Evolutionary conservation across 2,329 filamentous ascomycete species (phyloP), one percentile per base, ranked within the genome.

Genomic region (Pestalotiopsis sp.): DNA sequence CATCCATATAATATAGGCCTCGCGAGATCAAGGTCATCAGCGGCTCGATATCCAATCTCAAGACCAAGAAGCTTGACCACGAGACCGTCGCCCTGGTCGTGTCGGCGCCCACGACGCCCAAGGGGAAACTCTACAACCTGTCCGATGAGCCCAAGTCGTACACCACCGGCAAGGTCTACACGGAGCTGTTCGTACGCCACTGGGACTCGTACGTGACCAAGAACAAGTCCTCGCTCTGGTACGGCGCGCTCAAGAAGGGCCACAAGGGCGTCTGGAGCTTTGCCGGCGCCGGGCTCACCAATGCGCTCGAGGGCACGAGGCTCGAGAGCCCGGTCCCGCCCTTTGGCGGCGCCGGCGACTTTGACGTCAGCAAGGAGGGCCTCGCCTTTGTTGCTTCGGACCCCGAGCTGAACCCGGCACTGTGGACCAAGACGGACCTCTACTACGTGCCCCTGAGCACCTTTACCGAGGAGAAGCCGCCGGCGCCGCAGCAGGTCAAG

Each of bases 291-390:
- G 81, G 83, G 0, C 80, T 94, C 59, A 84, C 82, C 67, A 95
- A 95, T 75, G 88, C 91, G 2, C 82, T 95, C 56, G 84, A 85
- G 13, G 87, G 84, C 17, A 89, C 86, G 0, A 73, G 79, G 20
- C 84, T 92, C 36, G 90, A 89, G 75, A 91, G 84, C 64, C 95
- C 92, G 0, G 89, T 94, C 20, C 90, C 87, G 63, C 91, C 93
- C 0, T 97, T 97, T 74, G 94, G 94, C 3, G 93, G 92, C 23
- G 83, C 89, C 0, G 88, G 89, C n/a, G 91, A 97, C 78, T 97
- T 95, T 75, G 94, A 97, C 75, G 87, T 95, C 69, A 86, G 89
- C 69, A 80, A 82, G 38, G 79, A 83, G 59, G 92, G 91, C 0
- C 85, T 95, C 66, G 88, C 90, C 6, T 95, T 95, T 75, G 88